These are phyloP conservation scores for Dissophora ornata DNA, from an alignment of 192 early-diverging fungal species.

Conservation along the genomic window DNA sequence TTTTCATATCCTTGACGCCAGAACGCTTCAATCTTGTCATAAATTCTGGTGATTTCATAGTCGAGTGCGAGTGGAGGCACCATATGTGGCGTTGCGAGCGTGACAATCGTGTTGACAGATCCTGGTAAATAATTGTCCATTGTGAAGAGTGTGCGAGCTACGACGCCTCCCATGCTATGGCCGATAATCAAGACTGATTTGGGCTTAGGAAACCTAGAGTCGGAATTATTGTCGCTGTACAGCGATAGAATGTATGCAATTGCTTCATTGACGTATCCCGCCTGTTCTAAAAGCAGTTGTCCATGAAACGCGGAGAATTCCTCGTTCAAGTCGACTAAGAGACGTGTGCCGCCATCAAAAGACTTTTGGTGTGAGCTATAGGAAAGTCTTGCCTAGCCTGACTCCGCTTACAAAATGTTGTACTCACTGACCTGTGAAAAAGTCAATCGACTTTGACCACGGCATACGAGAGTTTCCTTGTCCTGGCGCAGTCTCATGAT, in stretches of 20 bases:
- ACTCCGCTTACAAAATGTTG: too few species aligned
- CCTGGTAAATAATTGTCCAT: constrained; percentile 76
- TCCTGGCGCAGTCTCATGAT: constrained; percentile 57
- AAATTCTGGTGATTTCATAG: constrained; percentile 67
- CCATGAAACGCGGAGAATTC: constrained; percentile 93
- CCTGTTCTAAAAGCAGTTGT: constrained; percentile 86
- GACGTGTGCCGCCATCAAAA: too few species aligned
- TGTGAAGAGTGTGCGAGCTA: constrained; percentile 81
- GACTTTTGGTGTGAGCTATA: background rate
- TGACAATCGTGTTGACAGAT: constrained; percentile 85
- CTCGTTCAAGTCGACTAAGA: constrained; percentile 84
- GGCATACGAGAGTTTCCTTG: constrained; percentile 18
- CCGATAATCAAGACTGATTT: constrained; percentile 85
- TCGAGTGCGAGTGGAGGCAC: constrained; percentile 83
- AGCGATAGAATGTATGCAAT: constrained; percentile 80
- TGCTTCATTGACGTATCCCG: constrained; percentile 84
- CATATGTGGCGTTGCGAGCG: constrained; percentile 89
- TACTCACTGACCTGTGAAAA: constrained; percentile 68
- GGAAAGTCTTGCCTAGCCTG: background rate
- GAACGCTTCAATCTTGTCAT: constrained; percentile 71
- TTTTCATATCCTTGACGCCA: constrained; percentile 69
- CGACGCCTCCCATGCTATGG: constrained; percentile 98
- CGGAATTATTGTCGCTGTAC: constrained; percentile 61
- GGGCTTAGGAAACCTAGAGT: constrained; percentile 58
- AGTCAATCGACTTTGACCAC: constrained; percentile 60